phyloP scores from a whole-genome alignment of 2,329 filamentous ascomycete species.

The Aureobasidium uvarum region DNA sequence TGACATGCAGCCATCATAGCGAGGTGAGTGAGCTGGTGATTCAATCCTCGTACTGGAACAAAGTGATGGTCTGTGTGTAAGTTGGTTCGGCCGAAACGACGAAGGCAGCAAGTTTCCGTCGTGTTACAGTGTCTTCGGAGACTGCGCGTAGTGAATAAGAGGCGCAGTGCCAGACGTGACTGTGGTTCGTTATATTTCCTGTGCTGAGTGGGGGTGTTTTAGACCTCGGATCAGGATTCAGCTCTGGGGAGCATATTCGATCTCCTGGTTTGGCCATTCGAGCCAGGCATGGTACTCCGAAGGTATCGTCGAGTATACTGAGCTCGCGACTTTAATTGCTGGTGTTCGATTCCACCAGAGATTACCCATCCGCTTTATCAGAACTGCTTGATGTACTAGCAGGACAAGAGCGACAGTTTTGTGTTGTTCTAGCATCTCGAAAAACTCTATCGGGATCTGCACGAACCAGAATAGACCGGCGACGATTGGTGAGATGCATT shows the following conservation, averaged over 20 bases:
- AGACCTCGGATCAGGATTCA: background rate
- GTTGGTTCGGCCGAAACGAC: background rate
- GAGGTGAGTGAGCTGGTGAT: background rate
- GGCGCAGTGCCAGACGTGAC: background rate
- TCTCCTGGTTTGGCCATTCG: slow-evolving; percentile 22
- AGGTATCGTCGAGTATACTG: slow-evolving; percentile 11
- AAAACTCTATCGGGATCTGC: slow-evolving; percentile 14
- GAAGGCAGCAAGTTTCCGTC: background rate
- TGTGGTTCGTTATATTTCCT: background rate
- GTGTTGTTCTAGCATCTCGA: slow-evolving; percentile 23
- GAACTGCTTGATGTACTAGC: slow-evolving; percentile 12
- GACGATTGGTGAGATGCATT: slow-evolving; percentile 13
- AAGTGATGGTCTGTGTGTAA: background rate
- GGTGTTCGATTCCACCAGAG: slow-evolving; percentile 24
- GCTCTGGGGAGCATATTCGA: slow-evolving; percentile 10
- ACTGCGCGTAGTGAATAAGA: background rate
- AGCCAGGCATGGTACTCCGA: slow-evolving; percentile 23
- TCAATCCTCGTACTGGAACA: background rate
- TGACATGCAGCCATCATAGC: background rate
- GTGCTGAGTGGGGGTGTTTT: background rate
- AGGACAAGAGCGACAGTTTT: slow-evolving; percentile 18
- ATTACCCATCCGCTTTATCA: slow-evolving; percentile 9
- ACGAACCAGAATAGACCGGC: slow-evolving; percentile 20
- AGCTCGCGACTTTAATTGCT: slow-evolving; percentile 17
- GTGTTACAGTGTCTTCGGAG: background rate